Percentiles rank a stretch among this genome's conserved stretches.
Evolutionary conservation across 345 rosid genomes (phyloP).

Genomic region (Salix brachista): DNA sequence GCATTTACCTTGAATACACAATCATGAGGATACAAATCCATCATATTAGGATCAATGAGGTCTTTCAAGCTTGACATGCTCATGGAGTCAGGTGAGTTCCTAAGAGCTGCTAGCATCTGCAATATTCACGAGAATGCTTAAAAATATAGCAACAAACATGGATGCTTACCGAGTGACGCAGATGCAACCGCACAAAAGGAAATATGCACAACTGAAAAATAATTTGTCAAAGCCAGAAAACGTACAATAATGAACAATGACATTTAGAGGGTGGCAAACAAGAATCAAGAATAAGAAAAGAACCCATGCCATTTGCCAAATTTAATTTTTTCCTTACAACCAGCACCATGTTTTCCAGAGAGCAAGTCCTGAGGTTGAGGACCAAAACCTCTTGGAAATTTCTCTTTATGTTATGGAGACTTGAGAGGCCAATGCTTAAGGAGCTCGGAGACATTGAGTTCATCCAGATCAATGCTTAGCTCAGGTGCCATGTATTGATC

Average conservation of each 20-base stretch:
- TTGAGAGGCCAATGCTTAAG: too few relatives aligned
- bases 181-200: neutral
- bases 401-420: too few relatives aligned
- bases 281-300: neutral
- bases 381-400: too few relatives aligned
- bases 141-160: neutral
- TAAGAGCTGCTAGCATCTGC: slow-evolving; percentile 78
- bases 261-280: neutral
- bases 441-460: too few relatives aligned
- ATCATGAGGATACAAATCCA: slow-evolving; percentile 89
- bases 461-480: too few relatives aligned
- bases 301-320: neutral
- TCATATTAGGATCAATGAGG: slow-evolving; percentile 66
- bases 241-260: neutral
- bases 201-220: neutral
- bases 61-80: slow-evolving; percentile 73
- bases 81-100: slow-evolving; percentile 61
- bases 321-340: neutral
- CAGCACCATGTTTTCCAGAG: neutral
- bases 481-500: neutral
- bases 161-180: neutral
- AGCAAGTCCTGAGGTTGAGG: neutral
- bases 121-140: slow-evolving; percentile 10
- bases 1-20: slow-evolving; percentile 79
- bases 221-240: neutral